Percentiles rank a stretch among this genome's conserved stretches.
phyloP scores from a whole-genome alignment of 352 stramenopile species.

The Pythium guiyangense region DNA sequence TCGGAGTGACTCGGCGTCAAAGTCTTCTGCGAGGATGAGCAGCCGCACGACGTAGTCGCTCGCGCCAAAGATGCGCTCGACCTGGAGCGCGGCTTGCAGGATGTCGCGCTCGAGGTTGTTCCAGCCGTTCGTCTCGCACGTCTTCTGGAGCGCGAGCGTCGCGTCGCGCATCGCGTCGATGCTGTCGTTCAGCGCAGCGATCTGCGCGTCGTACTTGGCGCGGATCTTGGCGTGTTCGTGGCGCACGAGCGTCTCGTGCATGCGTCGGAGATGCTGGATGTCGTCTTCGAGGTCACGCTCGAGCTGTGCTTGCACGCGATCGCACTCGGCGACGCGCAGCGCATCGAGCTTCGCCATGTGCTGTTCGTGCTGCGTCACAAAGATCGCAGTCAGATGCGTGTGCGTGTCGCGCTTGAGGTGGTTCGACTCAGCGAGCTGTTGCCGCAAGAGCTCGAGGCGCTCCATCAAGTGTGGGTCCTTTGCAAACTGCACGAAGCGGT shows the following conservation, averaged over 20 bases:
- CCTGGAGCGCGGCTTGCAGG: conserved; percentile 38
- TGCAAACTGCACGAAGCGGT: conserved; percentile 57
- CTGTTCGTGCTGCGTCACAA: conserved; percentile 32
- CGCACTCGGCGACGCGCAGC: conserved; percentile 26
- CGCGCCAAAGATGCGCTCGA: conserved; percentile 65
- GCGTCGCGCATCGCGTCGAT: conserved; percentile 42
- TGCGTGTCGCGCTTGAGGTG: conserved; percentile 43
- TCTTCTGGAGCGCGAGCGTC: conserved; percentile 39
- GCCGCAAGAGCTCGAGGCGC: conserved; percentile 34
- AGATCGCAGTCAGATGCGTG: conserved; percentile 45
- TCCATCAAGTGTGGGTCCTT: conserved; percentile 65
- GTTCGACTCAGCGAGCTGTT: conserved; percentile 46
- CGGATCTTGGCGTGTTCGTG: conserved; percentile 61
- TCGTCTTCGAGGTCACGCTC: conserved; percentile 53
- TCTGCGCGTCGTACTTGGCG: conserved; percentile 53
- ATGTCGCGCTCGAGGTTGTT: conserved; percentile 56
- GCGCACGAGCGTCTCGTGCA: conserved; percentile 49
- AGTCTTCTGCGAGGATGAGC: conserved; percentile 68
- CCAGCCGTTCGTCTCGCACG: conserved; percentile 46
- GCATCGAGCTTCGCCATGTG: conserved; percentile 39
- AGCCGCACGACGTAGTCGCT: conserved; percentile 70
- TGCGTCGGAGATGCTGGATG: conserved; percentile 53
- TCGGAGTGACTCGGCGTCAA: conserved; percentile 53
- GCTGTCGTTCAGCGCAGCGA: conserved; percentile 25
- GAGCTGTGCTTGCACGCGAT: conserved; percentile 37